Percentiles rank a stretch among this genome's conserved stretches.
Conservation (phyloP, 768 basidiomycete species). For the Mycena vitilis region DNA sequence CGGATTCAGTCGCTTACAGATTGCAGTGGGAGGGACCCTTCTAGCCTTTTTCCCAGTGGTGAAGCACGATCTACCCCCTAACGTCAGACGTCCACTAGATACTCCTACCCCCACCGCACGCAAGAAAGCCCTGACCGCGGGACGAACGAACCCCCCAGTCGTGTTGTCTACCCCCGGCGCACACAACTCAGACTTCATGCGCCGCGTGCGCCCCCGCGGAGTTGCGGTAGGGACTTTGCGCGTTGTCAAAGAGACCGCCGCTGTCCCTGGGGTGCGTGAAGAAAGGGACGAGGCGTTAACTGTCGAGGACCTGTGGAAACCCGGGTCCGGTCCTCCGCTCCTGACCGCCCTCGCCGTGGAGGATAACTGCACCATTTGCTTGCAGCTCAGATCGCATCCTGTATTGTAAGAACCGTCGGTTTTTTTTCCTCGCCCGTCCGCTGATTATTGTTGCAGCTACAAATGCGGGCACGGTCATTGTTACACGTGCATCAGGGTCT, state of each 20-base stretch:
- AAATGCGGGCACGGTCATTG: neutral
- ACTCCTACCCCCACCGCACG: no score
- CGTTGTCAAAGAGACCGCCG: neutral
- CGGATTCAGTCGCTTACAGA: no score
- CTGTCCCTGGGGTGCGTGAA: neutral
- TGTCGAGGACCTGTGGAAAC: neutral
- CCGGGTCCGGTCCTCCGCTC: neutral
- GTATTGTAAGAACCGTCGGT: neutral
- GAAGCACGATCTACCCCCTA: no score
- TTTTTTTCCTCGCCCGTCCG: no score
- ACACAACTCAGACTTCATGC: no score
- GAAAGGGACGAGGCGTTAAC: neutral
- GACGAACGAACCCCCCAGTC: no score
- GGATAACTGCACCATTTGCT: neutral
- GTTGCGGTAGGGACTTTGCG: neutral
- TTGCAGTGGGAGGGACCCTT: no score
- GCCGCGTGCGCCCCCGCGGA: no score
- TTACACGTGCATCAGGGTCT: neutral
- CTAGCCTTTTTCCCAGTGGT: no score
- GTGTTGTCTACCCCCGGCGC: no score
- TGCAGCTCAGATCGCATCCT: neutral
- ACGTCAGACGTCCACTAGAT: no score
- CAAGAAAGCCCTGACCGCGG: no score
- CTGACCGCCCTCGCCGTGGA: neutral
- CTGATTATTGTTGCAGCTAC: neutral